A percentile compares a stretch with the other conserved stretches of the same genome.
Conservation (phyloP, 169 alveolate species). For the Plasmodium yoelii region DNA sequence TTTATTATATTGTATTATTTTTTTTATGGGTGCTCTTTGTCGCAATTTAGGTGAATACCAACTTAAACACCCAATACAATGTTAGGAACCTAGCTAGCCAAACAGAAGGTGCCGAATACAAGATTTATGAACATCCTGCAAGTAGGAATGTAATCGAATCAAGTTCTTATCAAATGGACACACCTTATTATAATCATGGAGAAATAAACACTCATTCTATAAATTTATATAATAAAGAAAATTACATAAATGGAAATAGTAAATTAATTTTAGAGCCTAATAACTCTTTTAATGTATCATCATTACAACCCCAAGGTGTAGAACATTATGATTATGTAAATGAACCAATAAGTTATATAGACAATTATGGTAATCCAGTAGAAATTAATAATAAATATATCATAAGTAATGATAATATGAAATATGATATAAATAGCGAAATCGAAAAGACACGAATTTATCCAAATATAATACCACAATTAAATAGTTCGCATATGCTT, state of each 20-base stretch:
- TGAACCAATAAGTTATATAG: slow-evolving; percentile 27
- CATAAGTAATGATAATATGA: slow-evolving; percentile 8
- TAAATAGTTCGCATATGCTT: slow-evolving; percentile 21
- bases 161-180: background rate
- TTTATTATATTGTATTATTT: background rate
- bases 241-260: slow-evolving; percentile 22
- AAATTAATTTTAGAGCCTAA: slow-evolving; percentile 16
- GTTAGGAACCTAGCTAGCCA: slow-evolving; percentile 18
- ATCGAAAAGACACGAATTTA: background rate
- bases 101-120: slow-evolving; percentile 15
- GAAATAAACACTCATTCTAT: slow-evolving; percentile 39
- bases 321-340: slow-evolving; percentile 49
- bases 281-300: slow-evolving; percentile 24
- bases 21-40: background rate
- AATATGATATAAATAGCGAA: slow-evolving; percentile 13
- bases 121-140: slow-evolving; percentile 25
- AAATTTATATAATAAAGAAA: slow-evolving; percentile 17
- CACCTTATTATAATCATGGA: slow-evolving; percentile 25
- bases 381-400: slow-evolving; percentile 15
- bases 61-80: slow-evolving; percentile 10
- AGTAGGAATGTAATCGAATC: slow-evolving; percentile 11
- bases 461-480: slow-evolving; percentile 16
- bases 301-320: slow-evolving; percentile 12
- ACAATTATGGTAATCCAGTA: slow-evolving; percentile 12
- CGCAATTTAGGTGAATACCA: slow-evolving; percentile 17